Percentiles rank a stretch among this genome's conserved stretches.
Evolutionary conservation across 2,329 filamentous ascomycete species (phyloP).

Genomic region (Cladosporium colombiae): DNA sequence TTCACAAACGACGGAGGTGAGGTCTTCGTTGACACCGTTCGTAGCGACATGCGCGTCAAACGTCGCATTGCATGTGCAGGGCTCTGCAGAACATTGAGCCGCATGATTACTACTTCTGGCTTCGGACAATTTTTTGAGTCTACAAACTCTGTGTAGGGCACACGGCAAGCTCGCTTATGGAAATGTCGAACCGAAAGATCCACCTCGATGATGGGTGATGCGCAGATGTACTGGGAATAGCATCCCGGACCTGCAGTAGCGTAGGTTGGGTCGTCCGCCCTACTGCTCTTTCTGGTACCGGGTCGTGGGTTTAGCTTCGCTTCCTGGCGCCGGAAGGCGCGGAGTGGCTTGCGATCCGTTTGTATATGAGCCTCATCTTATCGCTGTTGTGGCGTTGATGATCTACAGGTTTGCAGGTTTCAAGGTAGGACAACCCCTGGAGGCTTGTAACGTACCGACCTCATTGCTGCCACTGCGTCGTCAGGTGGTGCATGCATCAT

Average conservation of each 20-base stretch:
- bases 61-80: constrained; percentile 6
- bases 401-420: constrained; percentile 13
- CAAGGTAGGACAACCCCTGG: constrained; percentile 8
- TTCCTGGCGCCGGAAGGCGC: constrained; percentile 8
- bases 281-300: not conserved
- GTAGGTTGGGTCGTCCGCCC: not conserved
- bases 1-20: not conserved
- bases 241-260: constrained; percentile 18
- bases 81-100: not conserved
- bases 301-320: constrained; percentile 1
- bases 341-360: constrained; percentile 10
- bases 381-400: not conserved
- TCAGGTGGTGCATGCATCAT: not conserved
- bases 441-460: not conserved
- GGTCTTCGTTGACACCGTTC: not conserved
- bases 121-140: not conserved
- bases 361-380: constrained; percentile 5
- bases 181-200: not conserved
- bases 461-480: not conserved
- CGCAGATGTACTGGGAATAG: constrained; percentile 10
- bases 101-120: constrained; percentile 6
- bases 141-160: not conserved
- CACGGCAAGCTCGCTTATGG: constrained; percentile 1
- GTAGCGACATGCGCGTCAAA: not conserved
- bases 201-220: not conserved